Base-by-base conservation (phyloP, 129 eudicot genomes). In the Lactuca saligna region DNA sequence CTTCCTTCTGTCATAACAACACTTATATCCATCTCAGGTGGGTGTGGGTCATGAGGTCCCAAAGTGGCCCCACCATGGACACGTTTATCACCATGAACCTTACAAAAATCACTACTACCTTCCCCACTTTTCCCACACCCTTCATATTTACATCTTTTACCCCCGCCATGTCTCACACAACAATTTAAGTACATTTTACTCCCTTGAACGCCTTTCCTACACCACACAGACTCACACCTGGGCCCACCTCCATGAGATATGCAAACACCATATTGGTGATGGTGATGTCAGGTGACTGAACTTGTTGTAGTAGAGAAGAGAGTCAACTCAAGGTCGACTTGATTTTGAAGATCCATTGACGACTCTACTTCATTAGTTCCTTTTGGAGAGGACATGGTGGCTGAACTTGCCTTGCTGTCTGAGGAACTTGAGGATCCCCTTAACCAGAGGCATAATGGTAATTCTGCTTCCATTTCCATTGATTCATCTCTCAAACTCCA, bases 71-170 rank as follows among this genome's bases (percentile, higher is more conserved):
- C 63, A 54, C 63, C 73, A 68, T 68, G 73, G n/a, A 68, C 73
- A 35, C 63, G 54, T 6, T 68, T 53, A 68, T 68, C 75, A 55
- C 90, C 93, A 68, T 89, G 96, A 8, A 88, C 96, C 78, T 89
- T 89, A 76, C 96, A 89, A 81, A 86, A 89, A 72, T 86, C 90
- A 0, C 86, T 86, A 72, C 96, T 84, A 1, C 94, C 93, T 61
- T 86, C 93, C 8, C 90, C 96, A 63, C 94, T 86, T 74, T 89
- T 84, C 7, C 86, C 88, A 68, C 96, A 83, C 7, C 83, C 84
- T 35, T 75, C 86, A 57, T 17, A 65, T 69, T 82, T 79, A 80
- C 96, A 89, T 48, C 96, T 74, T 72, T 86, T 89, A 6, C 96
- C 96, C 35, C 96, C 96, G 53, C 93, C 93, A 17, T 89, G 93